Conservation (phyloP, 2,329 filamentous ascomycete genomes). For the Talaromyces piceae region DNA sequence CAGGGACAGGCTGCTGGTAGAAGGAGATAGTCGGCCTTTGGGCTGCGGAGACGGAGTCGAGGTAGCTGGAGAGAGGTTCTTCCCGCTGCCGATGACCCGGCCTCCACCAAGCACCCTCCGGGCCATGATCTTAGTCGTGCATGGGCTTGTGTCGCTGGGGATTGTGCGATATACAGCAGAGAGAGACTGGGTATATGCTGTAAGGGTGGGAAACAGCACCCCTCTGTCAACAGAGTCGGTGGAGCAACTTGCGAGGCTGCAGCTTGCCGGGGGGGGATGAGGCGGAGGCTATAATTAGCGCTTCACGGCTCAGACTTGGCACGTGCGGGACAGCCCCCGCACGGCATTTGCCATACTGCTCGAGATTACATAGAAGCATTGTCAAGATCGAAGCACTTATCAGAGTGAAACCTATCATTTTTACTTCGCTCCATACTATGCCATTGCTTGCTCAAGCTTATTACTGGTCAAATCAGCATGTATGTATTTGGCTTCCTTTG, state of each 20-base stretch:
- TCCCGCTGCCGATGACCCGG: slow-evolving; percentile 80
- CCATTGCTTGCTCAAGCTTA: too few species aligned
- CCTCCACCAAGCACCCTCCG: slow-evolving; percentile 84
- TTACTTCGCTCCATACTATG: too few species aligned
- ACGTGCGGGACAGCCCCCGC: slow-evolving; percentile 9
- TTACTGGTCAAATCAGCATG: too few species aligned
- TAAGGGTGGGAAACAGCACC: background rate
- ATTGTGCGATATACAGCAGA: background rate
- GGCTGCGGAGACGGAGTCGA: slow-evolving; percentile 36
- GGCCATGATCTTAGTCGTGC: slow-evolving; percentile 57
- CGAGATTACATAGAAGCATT: too few species aligned
- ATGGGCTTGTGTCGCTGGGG: slow-evolving; percentile 20
- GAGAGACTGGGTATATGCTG: background rate
- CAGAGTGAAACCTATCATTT: too few species aligned
- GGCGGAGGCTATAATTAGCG: slow-evolving; percentile 4
- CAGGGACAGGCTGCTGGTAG: slow-evolving; percentile 67
- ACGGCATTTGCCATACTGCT: too few species aligned
- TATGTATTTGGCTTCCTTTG: too few species aligned
- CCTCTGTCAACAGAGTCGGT: background rate
- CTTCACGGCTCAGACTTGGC: slow-evolving; percentile 1
- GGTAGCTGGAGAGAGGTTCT: slow-evolving; percentile 63
- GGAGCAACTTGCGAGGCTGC: background rate
- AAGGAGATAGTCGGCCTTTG: slow-evolving; percentile 48
- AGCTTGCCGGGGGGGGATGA: background rate
- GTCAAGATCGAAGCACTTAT: too few species aligned